A percentile compares a stretch with the other conserved stretches of the same genome.
Evolutionary conservation across 2,329 filamentous ascomycete species (phyloP).

Genomic region (Gnomoniopsis smithogilvyi): DNA sequence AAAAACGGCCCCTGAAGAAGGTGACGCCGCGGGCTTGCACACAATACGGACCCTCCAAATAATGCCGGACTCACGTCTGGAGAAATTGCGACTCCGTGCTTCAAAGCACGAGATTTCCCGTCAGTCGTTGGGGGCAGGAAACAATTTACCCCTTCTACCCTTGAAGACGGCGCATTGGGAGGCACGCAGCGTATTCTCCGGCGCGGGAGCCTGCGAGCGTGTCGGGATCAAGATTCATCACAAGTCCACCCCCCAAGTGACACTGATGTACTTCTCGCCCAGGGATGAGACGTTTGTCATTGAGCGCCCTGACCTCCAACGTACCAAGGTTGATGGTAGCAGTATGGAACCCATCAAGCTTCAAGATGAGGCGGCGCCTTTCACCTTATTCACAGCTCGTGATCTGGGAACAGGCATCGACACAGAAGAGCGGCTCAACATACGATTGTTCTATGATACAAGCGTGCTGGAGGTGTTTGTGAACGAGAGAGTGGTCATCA

Average conservation of each 20-base stretch:
- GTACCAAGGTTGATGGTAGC: neutral
- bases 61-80: conserved; percentile 24
- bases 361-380: conserved; percentile 36
- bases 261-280: conserved; percentile 36
- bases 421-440: conserved; percentile 32
- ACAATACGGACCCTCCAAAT: conserved; percentile 42
- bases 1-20: conserved; percentile 20
- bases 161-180: conserved; percentile 7
- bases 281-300: conserved; percentile 37
- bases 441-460: conserved; percentile 39
- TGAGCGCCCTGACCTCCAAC: conserved; percentile 28
- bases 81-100: conserved; percentile 21
- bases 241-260: conserved; percentile 22
- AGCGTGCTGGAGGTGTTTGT: conserved; percentile 44
- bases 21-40: conserved; percentile 20
- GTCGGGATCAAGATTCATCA: conserved; percentile 25
- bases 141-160: neutral
- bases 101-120: neutral
- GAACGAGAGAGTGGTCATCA: conserved; percentile 38
- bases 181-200: conserved; percentile 10
- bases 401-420: conserved; percentile 17
- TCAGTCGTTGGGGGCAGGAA: neutral
- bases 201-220: conserved; percentile 23
- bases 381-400: conserved; percentile 40
- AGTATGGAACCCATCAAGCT: conserved; percentile 22